phyloP scores from a whole-genome alignment of 768 basidiomycete genomes.

The Hortiboletus flavorubellus region DNA sequence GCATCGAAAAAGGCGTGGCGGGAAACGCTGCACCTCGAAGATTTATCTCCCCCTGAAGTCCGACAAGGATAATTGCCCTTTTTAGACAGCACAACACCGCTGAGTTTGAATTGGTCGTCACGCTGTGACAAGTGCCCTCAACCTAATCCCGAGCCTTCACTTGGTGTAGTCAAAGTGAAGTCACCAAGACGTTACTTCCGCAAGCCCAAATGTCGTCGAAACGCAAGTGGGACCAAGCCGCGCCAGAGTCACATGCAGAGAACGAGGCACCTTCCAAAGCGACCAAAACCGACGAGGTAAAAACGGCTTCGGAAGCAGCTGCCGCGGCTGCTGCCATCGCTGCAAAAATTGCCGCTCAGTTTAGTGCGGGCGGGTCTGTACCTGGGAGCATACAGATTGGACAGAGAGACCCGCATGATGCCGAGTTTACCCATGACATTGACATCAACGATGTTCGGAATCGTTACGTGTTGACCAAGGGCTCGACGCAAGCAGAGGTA shows the following conservation, averaged over 20 bases:
- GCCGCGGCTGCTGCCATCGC: constrained; percentile 85
- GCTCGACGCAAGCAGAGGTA: constrained; percentile 88
- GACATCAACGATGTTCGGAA: constrained; percentile 97
- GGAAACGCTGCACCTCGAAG: neutral
- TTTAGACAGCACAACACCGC: constrained; percentile 7
- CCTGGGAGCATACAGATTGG: constrained; percentile 41
- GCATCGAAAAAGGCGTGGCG: constrained; percentile 13
- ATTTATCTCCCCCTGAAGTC: neutral
- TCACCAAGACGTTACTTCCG: neutral
- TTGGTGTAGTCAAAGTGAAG: neutral
- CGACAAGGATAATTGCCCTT: neutral
- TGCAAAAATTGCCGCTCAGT: constrained; percentile 92
- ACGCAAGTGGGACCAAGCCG: constrained; percentile 80
- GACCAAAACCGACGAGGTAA: constrained; percentile 46
- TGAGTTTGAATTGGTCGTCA: constrained; percentile 21
- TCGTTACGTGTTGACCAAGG: constrained; percentile 91
- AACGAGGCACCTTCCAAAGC: constrained; percentile 41
- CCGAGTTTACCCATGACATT: constrained; percentile 84
- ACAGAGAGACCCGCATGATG: constrained; percentile 66
- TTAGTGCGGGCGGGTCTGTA: constrained; percentile 45
- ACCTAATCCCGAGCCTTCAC: neutral
- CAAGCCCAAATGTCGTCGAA: constrained; percentile 56
- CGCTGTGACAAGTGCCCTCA: constrained; percentile 14
- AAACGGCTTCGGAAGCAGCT: constrained; percentile 55
- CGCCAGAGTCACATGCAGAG: constrained; percentile 43